Evolutionary conservation across 805 yeast species (phyloP), one percentile per base, ranked within the genome.

Genomic region (Saccharomycopsis vini): DNA sequence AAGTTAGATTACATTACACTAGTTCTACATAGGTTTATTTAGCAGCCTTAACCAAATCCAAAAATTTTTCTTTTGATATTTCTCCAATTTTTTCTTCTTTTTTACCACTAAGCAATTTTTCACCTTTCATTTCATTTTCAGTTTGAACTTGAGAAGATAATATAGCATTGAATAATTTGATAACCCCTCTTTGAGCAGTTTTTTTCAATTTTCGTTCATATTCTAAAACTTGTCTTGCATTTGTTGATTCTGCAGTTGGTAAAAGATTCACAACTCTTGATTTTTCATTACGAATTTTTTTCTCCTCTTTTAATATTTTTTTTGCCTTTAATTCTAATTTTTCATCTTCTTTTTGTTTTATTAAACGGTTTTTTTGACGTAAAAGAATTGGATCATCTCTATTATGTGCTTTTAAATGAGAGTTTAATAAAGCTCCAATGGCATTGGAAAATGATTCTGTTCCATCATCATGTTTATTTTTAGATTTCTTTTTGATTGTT

Each of bases 301-400:
- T 84, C 56, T 92, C 97, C 2, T 73, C 71, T 12, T 76, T 62
- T 15, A 90, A 49, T 18, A 79, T 75, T 52, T 81, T 71, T 55
- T 76, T 79, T 9, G 96, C 97, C 59, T 87, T 84, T 47, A 76
- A 74, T 54, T 90, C 97, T 37, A 92, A 66, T 56, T 82, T 84
- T 41, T 84, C 86, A 26, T 79, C 73, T 53, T 89, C 96, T 45
- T 83, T 71, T 52, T 84, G 79, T 62, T 79, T 81, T 40, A 79
- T 49, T 0, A 79, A 73, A 34, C 72, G 69, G 52, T 81, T 83
- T 56, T 84, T 83, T 20, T 75, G 69, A 63, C 97, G 78, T 5
- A 90, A 89, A 63, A 90, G 71, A 44, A 90, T 85, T 2, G 98
- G 98, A 59, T 89, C 95, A 36, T 73, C 73, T 57, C 97, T 72